These are phyloP conservation scores for Vanrija sp. DNA, from an alignment of 1,284 basidiomycete species.

Conservation along the genomic window DNA sequence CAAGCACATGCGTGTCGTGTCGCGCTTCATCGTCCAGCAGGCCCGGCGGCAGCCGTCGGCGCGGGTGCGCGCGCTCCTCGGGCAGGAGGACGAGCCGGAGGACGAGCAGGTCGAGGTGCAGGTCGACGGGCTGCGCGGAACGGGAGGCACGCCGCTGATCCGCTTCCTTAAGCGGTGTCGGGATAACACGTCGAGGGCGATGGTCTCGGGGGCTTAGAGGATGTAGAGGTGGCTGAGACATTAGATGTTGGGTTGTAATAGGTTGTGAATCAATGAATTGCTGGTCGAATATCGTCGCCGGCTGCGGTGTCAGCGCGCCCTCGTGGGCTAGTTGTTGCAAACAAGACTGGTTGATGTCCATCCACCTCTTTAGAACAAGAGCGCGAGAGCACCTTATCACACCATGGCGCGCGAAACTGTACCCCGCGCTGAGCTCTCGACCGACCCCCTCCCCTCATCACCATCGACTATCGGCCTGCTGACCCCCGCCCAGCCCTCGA, in stretches of 20 bases:
- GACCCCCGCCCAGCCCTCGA: too few relatives aligned
- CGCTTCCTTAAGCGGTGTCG: constrained; percentile 75
- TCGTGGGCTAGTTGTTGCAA: too few relatives aligned
- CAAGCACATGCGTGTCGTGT: constrained; percentile 80
- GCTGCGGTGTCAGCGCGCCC: too few relatives aligned
- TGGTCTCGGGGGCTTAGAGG: constrained; percentile 29
- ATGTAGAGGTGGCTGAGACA: neutral
- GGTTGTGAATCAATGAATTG: neutral
- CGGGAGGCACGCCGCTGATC: constrained; percentile 79
- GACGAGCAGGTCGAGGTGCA: constrained; percentile 24
- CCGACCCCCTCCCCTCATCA: too few relatives aligned
- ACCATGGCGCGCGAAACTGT: too few relatives aligned
- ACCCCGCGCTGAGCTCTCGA: too few relatives aligned
- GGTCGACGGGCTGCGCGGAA: constrained; percentile 64
- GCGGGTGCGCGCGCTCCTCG: constrained; percentile 32
- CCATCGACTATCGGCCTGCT: too few relatives aligned
- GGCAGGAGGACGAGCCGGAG: constrained; percentile 12
- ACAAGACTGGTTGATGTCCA: too few relatives aligned
- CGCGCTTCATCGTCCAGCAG: constrained; percentile 75
- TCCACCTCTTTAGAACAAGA: too few relatives aligned
- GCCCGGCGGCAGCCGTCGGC: constrained; percentile 48
- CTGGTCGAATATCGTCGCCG: too few relatives aligned
- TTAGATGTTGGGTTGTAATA: neutral
- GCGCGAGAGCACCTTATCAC: too few relatives aligned
- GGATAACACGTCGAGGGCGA: constrained; percentile 69